Evolutionary conservation across 306 rosid species (phyloP).

Genomic region (Canavalia ensiformis): DNA sequence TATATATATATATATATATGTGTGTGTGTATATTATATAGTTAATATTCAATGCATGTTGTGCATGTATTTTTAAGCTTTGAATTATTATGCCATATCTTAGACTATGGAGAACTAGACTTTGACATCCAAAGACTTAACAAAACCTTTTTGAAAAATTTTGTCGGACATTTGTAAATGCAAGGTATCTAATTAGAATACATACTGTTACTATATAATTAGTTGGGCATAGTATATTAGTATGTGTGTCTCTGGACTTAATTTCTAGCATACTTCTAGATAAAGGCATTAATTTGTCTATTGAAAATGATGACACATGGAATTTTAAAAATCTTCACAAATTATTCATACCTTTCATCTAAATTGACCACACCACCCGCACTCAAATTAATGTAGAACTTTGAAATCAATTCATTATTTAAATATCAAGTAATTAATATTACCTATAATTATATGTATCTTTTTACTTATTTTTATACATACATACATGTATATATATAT

Average conservation of each 20-base stretch:
- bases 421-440: no score
- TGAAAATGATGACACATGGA: not conserved
- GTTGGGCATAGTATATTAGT: not conserved
- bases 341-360: not conserved
- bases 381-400: no score
- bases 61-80: slow-evolving; percentile 48
- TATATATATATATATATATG: no score
- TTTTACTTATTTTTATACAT: no score
- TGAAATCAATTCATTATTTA: no score
- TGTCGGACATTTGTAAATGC: slow-evolving; percentile 6
- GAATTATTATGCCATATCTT: slow-evolving; percentile 6
- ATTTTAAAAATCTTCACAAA: not conserved
- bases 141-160: slow-evolving; percentile 27
- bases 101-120: slow-evolving; percentile 32
- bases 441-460: no score
- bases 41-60: slow-evolving; percentile 45
- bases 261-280: not conserved
- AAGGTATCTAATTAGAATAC: not conserved
- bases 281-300: not conserved
- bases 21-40: no score
- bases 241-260: not conserved
- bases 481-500: no score
- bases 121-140: slow-evolving; percentile 35
- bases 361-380: not conserved
- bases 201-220: not conserved